Base-by-base conservation (phyloP, 2,329 filamentous ascomycete genomes). In the Claviceps citrina region DNA sequence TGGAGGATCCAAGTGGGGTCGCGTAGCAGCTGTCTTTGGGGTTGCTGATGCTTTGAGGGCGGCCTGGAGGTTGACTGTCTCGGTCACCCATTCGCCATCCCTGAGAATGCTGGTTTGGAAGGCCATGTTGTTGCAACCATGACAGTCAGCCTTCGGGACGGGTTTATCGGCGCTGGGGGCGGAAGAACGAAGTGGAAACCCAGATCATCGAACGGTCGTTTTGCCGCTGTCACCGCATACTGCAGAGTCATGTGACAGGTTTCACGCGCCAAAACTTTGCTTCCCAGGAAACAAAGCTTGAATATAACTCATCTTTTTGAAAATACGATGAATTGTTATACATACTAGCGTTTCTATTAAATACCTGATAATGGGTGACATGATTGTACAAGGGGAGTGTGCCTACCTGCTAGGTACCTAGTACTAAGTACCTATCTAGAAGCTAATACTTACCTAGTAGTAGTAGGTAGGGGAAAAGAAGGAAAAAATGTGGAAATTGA, bases 21-120 rank as follows among this genome's bases (percentile, higher is more conserved):
- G n/a, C 16, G 51, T 54, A 25, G 54, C 50, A 5, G 52, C 40
- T 31, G 49, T 49, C 43, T 54, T 62, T 43, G 54, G 51, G 38
- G 46, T 50, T 31, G 51, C 47, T 39, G 60, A 61, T 31, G 57
- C 60, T 36, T 59, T 62, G 36, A 70, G 52, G 32, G 65, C 56
- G 38, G 58, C 57, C 45, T 63, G 49, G 41, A 70, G 46, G 44
- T 64, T 59, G 48, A 71, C 59, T 1, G 61, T 72, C 48, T 68
- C 60, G n/a, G 67, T 68, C 27, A 74, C 67, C 72, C 72, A 77
- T 53, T 66, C 58, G 44, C 72, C 71, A 49, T 71, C 60, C 44
- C 67, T 62, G 19, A 73, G 52, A 44, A 74, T 62, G 45, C 65
- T 71, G 27, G 68, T 70, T 50, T 76, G 70, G 43, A 76, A 65